Evolutionary conservation across 2,329 filamentous ascomycete genomes (phyloP).

Genomic region (Malbranchea zuffiana): DNA sequence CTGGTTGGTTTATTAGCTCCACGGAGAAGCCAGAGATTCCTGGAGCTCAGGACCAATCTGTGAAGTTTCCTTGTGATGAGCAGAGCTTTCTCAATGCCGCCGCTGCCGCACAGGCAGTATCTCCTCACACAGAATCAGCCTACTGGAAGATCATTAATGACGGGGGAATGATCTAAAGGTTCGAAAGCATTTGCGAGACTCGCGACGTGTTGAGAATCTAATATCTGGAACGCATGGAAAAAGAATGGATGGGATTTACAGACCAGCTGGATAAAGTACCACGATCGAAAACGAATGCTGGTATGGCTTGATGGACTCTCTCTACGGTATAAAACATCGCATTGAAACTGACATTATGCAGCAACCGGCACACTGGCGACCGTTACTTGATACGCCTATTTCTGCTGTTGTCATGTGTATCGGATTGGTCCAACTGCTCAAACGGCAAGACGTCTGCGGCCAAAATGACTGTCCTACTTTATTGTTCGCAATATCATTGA

Average conservation of each 20-base stretch:
- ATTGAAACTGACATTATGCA: neutral
- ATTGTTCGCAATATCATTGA: no score
- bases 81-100: neutral
- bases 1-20: neutral
- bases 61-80: neutral
- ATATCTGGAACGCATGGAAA: neutral
- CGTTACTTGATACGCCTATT: neutral
- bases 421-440: neutral
- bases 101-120: neutral
- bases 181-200: neutral
- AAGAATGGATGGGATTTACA: neutral
- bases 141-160: constrained; percentile 2
- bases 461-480: no score
- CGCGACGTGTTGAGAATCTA: neutral
- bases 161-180: neutral
- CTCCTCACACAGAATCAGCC: neutral
- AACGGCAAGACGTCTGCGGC: neutral
- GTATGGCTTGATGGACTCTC: neutral
- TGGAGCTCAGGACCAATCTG: neutral
- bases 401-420: constrained; percentile 1
- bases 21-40: neutral
- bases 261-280: neutral
- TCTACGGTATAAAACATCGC: neutral
- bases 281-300: neutral
- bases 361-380: neutral